Evolutionary conservation across 192 early-diverging fungal species (phyloP).

Genomic region (Coemansia sp.): DNA sequence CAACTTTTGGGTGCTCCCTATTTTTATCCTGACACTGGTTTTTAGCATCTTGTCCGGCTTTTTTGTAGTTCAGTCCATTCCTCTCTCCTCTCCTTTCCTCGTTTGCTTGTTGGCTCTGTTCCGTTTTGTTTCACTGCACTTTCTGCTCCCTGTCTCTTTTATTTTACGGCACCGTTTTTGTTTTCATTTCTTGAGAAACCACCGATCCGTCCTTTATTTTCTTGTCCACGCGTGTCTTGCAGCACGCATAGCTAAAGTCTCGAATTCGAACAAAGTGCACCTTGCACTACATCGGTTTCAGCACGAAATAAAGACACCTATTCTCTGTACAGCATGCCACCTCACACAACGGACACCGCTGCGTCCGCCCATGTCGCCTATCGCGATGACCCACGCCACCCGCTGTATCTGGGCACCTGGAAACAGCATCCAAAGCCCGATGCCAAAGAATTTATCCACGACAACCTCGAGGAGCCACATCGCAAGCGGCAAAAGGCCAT

Average conservation of each 20-base stretch:
- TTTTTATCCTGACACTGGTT: neutral
- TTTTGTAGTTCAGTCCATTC: neutral
- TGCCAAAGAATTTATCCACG: conserved; percentile 70
- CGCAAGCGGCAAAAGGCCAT: conserved; percentile 86
- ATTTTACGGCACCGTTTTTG: neutral
- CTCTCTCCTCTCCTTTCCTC: conserved; percentile 4
- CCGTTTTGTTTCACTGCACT: neutral
- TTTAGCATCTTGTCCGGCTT: neutral
- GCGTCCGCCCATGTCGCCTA: conserved; percentile 9
- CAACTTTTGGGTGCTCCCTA: conserved; percentile 5
- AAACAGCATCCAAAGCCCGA: conserved; percentile 65
- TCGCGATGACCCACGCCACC: conserved; percentile 61
- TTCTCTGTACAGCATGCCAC: conserved; percentile 21
- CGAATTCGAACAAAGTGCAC: neutral
- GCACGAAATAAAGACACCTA: neutral
- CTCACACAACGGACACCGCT: conserved; percentile 27
- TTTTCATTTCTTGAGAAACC: neutral
- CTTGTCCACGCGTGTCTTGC: neutral
- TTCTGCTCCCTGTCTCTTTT: too few relatives aligned
- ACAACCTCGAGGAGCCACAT: conserved; percentile 94
- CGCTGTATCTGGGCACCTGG: conserved; percentile 81
- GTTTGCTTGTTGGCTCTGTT: neutral
- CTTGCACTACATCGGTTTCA: neutral
- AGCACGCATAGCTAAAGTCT: neutral
- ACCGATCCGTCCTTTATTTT: neutral